These are phyloP conservation scores for Candolleomyces aberdarensis DNA, from an alignment of 768 basidiomycete species.

Conservation along the genomic window DNA sequence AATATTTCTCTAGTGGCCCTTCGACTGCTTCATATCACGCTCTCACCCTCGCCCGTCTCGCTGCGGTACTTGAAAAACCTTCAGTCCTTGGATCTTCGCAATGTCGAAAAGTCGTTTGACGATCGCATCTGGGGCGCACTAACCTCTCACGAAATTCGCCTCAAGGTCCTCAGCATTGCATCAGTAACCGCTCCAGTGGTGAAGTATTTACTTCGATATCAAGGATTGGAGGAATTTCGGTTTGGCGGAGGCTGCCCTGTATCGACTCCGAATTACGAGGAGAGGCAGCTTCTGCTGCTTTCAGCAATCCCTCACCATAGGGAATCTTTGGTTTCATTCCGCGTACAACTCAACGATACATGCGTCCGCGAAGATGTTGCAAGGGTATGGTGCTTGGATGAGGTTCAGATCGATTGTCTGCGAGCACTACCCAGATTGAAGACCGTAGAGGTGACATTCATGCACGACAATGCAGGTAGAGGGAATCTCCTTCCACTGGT, in stretches of 20 bases:
- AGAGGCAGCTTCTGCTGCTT: background rate
- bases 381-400: background rate
- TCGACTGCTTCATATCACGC: too few species aligned
- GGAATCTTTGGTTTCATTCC: background rate
- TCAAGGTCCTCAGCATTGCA: background rate
- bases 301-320: background rate
- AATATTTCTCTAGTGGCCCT: too few species aligned
- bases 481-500: background rate
- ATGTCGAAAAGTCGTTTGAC: background rate
- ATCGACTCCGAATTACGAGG: background rate
- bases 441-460: background rate
- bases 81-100: background rate
- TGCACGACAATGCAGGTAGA: background rate
- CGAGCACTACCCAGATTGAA: background rate
- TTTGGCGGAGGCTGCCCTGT: background rate
- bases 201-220: background rate
- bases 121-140: background rate
- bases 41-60: too few species aligned
- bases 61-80: background rate
- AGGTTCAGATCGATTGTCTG: background rate
- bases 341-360: background rate
- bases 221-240: background rate
- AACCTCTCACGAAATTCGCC: background rate
- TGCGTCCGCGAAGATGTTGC: background rate
- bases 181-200: background rate